Conservation (phyloP, 345 rosid genomes). For the Passiflora organensis region DNA sequence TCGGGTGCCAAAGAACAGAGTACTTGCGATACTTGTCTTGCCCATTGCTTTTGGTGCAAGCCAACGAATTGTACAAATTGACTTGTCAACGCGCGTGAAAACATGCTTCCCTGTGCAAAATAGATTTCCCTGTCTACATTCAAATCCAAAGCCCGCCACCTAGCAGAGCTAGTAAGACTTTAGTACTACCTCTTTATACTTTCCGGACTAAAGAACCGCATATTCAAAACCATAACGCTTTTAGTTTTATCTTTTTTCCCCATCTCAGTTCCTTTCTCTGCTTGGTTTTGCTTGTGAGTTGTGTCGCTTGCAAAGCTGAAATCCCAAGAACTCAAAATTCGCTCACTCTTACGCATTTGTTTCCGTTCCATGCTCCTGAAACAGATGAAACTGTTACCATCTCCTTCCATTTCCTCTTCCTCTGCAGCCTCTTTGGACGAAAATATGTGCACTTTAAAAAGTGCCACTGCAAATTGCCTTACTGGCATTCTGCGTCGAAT, state of each 20-base stretch:
- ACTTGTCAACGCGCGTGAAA: conserved; percentile 52
- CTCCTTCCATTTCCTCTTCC: conserved; percentile 36
- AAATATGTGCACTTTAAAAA: conserved; percentile 30
- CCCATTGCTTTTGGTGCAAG: neutral
- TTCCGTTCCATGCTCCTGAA: neutral
- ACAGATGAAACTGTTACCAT: conserved; percentile 39
- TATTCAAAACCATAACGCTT: conserved; percentile 20
- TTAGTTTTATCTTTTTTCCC: neutral
- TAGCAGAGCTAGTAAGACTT: conserved; percentile 6
- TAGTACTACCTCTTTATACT: neutral
- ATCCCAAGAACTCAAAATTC: conserved; percentile 5
- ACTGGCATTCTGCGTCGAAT: conserved; percentile 47
- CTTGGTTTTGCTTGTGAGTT: too few species aligned
- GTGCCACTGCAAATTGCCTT: conserved; percentile 38
- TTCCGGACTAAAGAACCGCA: neutral
- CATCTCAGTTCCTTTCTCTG: neutral
- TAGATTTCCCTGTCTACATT: conserved; percentile 22
- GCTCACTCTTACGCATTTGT: neutral
- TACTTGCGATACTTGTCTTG: too few species aligned
- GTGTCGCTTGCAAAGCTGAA: conserved; percentile 10
- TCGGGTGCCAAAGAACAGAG: neutral
- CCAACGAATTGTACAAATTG: conserved; percentile 27
- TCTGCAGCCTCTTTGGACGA: conserved; percentile 24
- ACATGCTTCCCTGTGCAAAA: conserved; percentile 21
- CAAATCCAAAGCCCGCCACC: conserved; percentile 62